Conservation (phyloP, 208 protist genomes). For the Trypanosomatidae sp. region DNA sequence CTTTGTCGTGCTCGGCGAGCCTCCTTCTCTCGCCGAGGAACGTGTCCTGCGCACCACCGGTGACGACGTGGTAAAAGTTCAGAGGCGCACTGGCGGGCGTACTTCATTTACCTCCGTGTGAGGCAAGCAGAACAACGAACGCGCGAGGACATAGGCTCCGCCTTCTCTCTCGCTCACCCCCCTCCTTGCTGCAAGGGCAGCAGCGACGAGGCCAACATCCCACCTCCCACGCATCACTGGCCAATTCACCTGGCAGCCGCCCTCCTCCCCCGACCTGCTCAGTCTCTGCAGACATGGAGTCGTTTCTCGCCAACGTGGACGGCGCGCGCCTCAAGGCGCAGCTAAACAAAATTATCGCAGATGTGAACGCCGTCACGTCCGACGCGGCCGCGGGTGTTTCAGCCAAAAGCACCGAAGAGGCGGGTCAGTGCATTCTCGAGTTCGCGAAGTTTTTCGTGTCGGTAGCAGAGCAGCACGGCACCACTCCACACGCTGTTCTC, state of each 20-base stretch:
- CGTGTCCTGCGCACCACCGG: not conserved
- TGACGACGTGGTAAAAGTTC: not conserved
- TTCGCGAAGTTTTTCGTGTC: constrained; percentile 49
- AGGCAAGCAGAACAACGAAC: not conserved
- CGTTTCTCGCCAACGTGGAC: constrained; percentile 18
- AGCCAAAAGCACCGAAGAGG: constrained; percentile 34
- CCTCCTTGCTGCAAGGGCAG: not conserved
- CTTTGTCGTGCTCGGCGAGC: no score
- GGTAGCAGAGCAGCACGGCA: constrained; percentile 42
- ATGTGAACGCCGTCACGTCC: constrained; percentile 9
- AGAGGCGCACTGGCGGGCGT: not conserved
- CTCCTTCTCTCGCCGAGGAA: not conserved
- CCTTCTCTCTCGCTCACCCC: not conserved
- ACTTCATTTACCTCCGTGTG: not conserved
- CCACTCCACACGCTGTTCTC: constrained; percentile 49
- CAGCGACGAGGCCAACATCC: not conserved
- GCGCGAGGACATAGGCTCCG: not conserved
- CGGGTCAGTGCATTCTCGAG: constrained; percentile 36
- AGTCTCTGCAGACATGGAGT: constrained; percentile 11
- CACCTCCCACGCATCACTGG: not conserved
- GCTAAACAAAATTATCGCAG: constrained; percentile 29
- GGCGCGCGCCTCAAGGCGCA: constrained; percentile 12
- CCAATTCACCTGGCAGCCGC: not conserved
- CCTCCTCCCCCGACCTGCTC: not conserved
- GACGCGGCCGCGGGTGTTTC: not conserved